Evolutionary conservation across 1,284 basidiomycete species (phyloP).

Genomic region (Microbotryum silenes-acaulis): DNA sequence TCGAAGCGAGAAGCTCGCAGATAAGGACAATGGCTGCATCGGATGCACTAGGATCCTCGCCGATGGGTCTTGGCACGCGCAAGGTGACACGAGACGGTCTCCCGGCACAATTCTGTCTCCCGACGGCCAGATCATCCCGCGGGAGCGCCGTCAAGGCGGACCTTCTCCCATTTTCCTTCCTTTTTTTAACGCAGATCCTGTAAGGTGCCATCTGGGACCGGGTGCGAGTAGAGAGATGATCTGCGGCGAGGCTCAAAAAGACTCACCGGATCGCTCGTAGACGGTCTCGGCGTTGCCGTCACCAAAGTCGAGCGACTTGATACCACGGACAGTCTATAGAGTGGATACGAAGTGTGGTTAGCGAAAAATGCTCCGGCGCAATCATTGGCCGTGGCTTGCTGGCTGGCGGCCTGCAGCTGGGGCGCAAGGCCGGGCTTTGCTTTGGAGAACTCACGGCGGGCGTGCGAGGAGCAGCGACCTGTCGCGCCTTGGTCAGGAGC

Average conservation of each 20-base stretch:
- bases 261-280: constrained; percentile 56
- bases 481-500: constrained; percentile 13
- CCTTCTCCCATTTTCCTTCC: background rate
- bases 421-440: background rate
- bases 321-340: constrained; percentile 45
- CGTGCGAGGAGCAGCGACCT: constrained; percentile 5
- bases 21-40: too few relatives aligned
- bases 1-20: too few relatives aligned
- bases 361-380: background rate
- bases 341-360: background rate
- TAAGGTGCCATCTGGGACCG: background rate
- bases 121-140: too few relatives aligned
- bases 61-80: too few relatives aligned
- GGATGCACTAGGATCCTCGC: too few relatives aligned
- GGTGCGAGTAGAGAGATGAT: background rate
- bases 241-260: background rate
- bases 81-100: too few relatives aligned
- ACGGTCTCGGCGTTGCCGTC: constrained; percentile 81
- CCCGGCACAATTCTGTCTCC: too few relatives aligned
- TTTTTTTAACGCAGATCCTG: background rate
- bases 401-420: background rate
- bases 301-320: constrained; percentile 98
- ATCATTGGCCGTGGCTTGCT: background rate
- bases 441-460: background rate
- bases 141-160: too few relatives aligned